Evolutionary conservation across 176 grass and related monocot genomes (phyloP).

Genomic region (Aegilops longissima): DNA sequence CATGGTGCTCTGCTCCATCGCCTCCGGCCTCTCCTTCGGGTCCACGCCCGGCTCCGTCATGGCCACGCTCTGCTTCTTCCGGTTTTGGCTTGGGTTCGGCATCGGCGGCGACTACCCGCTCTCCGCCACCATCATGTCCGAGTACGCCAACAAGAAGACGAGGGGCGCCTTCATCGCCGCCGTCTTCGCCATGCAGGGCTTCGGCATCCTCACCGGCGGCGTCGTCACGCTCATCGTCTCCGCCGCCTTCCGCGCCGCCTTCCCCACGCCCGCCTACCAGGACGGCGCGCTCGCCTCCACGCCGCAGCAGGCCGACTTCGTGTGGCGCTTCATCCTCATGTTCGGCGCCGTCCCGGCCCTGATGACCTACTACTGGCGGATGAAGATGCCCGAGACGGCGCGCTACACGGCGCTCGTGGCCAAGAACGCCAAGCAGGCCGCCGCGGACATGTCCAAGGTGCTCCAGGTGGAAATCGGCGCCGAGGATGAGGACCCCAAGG

Average conservation of each 20-base stretch:
- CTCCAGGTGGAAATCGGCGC: slow-evolving; percentile 52
- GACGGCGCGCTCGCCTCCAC: slow-evolving; percentile 33
- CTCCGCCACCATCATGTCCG: slow-evolving; percentile 89
- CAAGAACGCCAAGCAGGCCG: slow-evolving; percentile 66
- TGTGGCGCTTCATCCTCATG: slow-evolving; percentile 79
- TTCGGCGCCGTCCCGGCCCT: slow-evolving; percentile 66
- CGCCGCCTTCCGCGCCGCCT: slow-evolving; percentile 48
- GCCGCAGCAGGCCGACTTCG: slow-evolving; percentile 61
- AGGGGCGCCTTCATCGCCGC: slow-evolving; percentile 79
- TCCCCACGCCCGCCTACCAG: slow-evolving; percentile 30
- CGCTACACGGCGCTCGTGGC: slow-evolving; percentile 76
- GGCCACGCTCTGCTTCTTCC: slow-evolving; percentile 87
- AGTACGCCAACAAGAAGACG: slow-evolving; percentile 85
- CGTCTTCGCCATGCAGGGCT: slow-evolving; percentile 90
- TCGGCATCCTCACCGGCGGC: slow-evolving; percentile 69
- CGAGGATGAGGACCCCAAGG: background rate
- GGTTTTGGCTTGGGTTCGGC: slow-evolving; percentile 92
- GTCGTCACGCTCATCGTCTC: slow-evolving; percentile 57
- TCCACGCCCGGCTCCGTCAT: slow-evolving; percentile 34
- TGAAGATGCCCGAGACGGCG: slow-evolving; percentile 83
- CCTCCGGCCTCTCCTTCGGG: slow-evolving; percentile 60
- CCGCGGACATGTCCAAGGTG: slow-evolving; percentile 63
- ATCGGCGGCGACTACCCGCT: slow-evolving; percentile 92
- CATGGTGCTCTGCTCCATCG: slow-evolving; percentile 61
- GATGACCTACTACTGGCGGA: slow-evolving; percentile 77